Evolutionary conservation across 768 basidiomycete genomes (phyloP).

Genomic region (Inosperma sp.): DNA sequence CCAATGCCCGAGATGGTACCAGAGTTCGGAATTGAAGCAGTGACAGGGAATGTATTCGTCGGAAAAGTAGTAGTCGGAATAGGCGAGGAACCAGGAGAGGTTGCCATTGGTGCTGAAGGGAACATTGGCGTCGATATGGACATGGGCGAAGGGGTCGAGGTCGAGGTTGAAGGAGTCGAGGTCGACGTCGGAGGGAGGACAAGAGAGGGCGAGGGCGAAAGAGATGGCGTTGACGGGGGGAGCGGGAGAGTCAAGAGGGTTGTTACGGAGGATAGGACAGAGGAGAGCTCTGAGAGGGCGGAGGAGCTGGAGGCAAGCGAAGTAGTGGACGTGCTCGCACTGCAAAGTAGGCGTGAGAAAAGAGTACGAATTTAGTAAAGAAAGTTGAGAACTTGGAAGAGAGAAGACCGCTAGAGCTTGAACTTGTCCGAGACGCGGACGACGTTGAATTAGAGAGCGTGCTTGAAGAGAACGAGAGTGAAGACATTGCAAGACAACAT

Average conservation of each 20-base stretch:
- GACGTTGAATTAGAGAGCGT: too few relatives aligned
- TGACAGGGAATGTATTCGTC: neutral
- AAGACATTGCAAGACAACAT: too few relatives aligned
- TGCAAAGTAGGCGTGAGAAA: too few relatives aligned
- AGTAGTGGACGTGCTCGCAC: too few relatives aligned
- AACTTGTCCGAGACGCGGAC: too few relatives aligned
- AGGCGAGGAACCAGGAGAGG: neutral
- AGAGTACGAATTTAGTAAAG: too few relatives aligned
- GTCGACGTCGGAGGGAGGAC: conserved; percentile 57
- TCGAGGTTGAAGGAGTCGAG: conserved; percentile 38
- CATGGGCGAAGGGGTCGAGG: conserved; percentile 31
- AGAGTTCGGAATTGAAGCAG: neutral
- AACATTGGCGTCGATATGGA: conserved; percentile 6
- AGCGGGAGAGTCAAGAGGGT: neutral
- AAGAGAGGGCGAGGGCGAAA: neutral
- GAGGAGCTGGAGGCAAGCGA: too few relatives aligned
- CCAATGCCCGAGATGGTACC: neutral
- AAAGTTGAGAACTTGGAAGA: too few relatives aligned
- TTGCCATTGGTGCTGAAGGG: neutral
- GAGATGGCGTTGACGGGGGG: neutral
- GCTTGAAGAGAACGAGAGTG: too few relatives aligned
- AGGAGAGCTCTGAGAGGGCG: too few relatives aligned
- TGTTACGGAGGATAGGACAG: neutral
- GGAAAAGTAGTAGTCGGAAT: neutral
- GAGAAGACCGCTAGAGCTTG: too few relatives aligned